Evolutionary conservation across 139 green algal species (phyloP), one percentile per base, ranked within the genome.

Genomic region (Tetratostichococcus sp.): DNA sequence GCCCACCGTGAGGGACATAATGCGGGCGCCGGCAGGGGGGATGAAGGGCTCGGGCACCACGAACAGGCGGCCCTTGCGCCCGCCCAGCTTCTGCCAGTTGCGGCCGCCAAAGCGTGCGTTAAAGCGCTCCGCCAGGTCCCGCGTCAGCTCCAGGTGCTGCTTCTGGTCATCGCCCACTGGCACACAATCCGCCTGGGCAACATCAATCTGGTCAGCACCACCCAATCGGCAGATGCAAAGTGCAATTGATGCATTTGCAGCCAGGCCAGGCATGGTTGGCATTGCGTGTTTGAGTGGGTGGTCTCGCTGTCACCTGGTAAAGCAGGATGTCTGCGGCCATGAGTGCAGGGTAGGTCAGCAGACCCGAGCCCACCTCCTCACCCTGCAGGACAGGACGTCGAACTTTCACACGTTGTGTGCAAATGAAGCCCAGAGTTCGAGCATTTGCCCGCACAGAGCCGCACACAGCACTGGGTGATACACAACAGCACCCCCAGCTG

Each of bases 281-380:
- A n/a, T n/a, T n/a, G n/a, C n/a, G n/a, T n/a, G n/a, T n/a, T n/a
- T 32, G n/a, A 50, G 39, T 8, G 39, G 39, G 8, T 8, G 8
- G 39, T 8, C 39, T 50, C 39, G 39, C 14, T 8, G 42, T 35
- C 65, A 93, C 93, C 86, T 97, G 90, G 80, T 99, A 99, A 23
- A 98, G 85, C 79, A 99, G 86, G 77, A 99, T 98, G 85, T 99
- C 96, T 30, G 95, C 90, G 17, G 96, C 96, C 96, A 99, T 99
- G 50, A 99, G 89, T n/a, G 98, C 91, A 2, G 96, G 96, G 86
- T 99, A 99, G 28, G 91, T 97, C 69, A 99, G 88, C 23, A 99
- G 91, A 0, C 96, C 96, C 1, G 92, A 85, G 35, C 89, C 82
- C 26, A 99, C 96, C 62, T 97, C 89, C 78, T 96, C 92, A n/a